Conservation (phyloP, 1,284 basidiomycete genomes). For the Tranzscheliella williamsii region DNA sequence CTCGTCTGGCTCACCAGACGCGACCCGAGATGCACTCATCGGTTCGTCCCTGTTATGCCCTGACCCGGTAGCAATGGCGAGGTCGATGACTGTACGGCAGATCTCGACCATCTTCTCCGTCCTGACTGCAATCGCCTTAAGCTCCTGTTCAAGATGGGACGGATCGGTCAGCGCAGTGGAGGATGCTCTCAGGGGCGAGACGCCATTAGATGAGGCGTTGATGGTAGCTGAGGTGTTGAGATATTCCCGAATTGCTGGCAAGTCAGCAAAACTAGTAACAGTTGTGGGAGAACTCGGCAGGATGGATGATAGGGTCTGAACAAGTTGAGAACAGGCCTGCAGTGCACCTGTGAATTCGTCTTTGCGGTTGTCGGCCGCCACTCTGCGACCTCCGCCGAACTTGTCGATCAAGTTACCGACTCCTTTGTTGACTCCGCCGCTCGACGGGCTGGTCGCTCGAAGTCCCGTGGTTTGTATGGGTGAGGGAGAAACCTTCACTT, state of each 20-base stretch:
- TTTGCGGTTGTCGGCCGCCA: slow-evolving; percentile 7
- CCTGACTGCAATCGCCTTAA: slow-evolving; percentile 13
- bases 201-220: no score
- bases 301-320: slow-evolving; percentile 19
- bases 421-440: slow-evolving; percentile 8
- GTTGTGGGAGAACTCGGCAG: slow-evolving; percentile 17
- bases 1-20: no score
- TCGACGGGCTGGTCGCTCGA: not conserved
- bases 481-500: slow-evolving; percentile 1
- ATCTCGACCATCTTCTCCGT: slow-evolving; percentile 17
- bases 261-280: slow-evolving; percentile 15
- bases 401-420: slow-evolving; percentile 28
- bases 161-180: no score
- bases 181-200: no score
- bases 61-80: slow-evolving; percentile 12
- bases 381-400: slow-evolving; percentile 27
- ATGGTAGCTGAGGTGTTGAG: no score
- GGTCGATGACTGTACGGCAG: slow-evolving; percentile 20
- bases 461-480: not conserved
- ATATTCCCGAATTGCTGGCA: slow-evolving; percentile 18
- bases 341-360: slow-evolving; percentile 13
- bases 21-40: no score
- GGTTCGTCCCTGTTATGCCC: no score
- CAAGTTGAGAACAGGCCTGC: slow-evolving; percentile 15
- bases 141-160: slow-evolving; percentile 19